Conservation (phyloP, 2,329 filamentous ascomycete species). For the Apiospora rasikravindrae region DNA sequence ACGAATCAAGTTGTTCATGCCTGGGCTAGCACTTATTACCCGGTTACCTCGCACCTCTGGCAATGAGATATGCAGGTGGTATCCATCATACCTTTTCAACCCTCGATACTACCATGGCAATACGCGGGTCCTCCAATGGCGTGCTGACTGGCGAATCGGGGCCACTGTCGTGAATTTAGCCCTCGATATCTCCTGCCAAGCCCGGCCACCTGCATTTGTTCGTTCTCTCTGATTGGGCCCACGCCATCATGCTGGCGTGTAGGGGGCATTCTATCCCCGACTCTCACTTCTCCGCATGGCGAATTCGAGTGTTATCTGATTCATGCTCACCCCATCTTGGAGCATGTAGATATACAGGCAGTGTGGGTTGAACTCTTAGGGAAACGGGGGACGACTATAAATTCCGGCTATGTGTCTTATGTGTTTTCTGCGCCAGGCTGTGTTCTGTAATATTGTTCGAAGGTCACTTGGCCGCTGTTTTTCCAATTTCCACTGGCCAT, state of each 20-base stretch:
- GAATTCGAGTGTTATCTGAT: not conserved
- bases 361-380: not conserved
- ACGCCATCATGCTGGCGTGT: not conserved
- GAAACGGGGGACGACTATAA: not conserved
- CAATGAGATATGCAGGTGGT: too few species aligned
- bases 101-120: not conserved
- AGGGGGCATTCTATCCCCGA: not conserved
- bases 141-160: not conserved
- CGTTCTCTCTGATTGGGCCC: not conserved
- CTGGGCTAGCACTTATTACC: not conserved
- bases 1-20: not conserved
- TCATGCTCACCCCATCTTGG: not conserved
- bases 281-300: not conserved
- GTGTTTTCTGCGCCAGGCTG: not conserved
- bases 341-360: not conserved
- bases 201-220: not conserved
- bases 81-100: not conserved
- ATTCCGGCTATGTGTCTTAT: not conserved
- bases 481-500: not conserved
- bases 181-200: conserved; percentile 9
- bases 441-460: not conserved
- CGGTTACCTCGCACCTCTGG: not conserved
- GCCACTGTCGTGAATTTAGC: not conserved
- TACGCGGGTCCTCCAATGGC: not conserved
- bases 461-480: not conserved